Evolutionary conservation across 192 early-diverging fungal species (phyloP), one percentile per base, ranked within the genome.

Genomic region (Chytriomyces hyalinus): DNA sequence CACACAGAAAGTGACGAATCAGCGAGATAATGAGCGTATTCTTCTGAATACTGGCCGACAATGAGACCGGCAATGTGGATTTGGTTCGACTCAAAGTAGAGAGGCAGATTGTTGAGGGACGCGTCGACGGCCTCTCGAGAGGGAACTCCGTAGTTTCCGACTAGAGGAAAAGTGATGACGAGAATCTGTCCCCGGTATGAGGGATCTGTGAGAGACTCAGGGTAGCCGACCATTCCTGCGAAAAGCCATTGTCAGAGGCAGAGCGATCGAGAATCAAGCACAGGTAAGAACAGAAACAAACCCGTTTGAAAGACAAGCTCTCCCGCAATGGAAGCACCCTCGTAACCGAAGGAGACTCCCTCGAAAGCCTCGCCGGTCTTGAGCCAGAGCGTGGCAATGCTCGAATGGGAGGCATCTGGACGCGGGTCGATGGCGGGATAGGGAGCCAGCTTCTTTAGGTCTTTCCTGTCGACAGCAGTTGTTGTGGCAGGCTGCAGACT

Each of bases 231-330:
- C 96, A 98, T 98, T 48, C 93, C 92, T 93, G 72, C 67, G 44
- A 78, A 15, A 26, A 28, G 62, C 70, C 48, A 63, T 49, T 43
- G 4, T 47, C 53, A 10, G n/a, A n/a, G n/a, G 45, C 11, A 9
- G 65, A 28, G 20, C 51, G 15, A 45, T 24, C 28, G 75, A 36
- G 65, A 51, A 73, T n/a, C 36, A 46, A 60, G 44, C 28, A 17
- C 20, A 10, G 78, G 43, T 17, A 20, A 65, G 45, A 77, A 24
- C 28, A 49, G 48, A 11, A 51, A 36, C 77, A 67, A 82, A 96
- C 97, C 97, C 61, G 97, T 99, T 83, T 98, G 96, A 85, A 99
- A 99, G 70, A 99, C 97, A 76, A 95, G 96, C 86, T 99, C 97
- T 65, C 97, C 97, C 65, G 96, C 87, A 63, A 97, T 90, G 49